Conservation (phyloP, 805 yeast species). For the Zygosaccharomyces gambellarensis region DNA sequence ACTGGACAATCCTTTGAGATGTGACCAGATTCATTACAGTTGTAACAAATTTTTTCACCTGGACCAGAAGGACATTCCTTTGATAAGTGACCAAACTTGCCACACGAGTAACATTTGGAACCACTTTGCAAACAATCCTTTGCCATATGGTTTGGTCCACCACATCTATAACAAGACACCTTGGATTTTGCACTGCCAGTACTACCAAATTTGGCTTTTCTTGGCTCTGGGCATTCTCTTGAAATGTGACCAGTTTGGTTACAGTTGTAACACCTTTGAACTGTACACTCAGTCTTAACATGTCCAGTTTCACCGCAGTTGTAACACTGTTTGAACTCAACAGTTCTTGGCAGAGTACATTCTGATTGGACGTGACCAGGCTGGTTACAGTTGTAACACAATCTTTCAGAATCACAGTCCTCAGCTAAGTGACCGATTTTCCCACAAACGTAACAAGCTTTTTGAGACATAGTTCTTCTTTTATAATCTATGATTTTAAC, state of each 20-base stretch:
- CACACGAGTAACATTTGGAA: constrained; percentile 88
- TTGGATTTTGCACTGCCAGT: constrained; percentile 22
- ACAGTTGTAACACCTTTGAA: constrained; percentile 77
- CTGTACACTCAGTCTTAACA: constrained; percentile 74
- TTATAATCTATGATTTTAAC: not conserved
- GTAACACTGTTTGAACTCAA: constrained; percentile 84
- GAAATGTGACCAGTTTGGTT: constrained; percentile 78
- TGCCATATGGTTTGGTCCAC: constrained; percentile 90
- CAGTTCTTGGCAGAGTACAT: constrained; percentile 84
- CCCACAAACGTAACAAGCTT: constrained; percentile 90
- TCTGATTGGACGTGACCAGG: constrained; percentile 87
- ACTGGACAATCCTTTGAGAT: constrained; percentile 71
- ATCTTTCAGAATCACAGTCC: constrained; percentile 79
- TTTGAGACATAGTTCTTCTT: constrained; percentile 41
- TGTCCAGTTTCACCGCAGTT: constrained; percentile 91
- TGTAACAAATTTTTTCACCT: constrained; percentile 46
- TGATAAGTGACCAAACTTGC: constrained; percentile 83
- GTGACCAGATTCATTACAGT: constrained; percentile 65
- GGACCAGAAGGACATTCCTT: constrained; percentile 67
- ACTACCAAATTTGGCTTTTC: constrained; percentile 20
- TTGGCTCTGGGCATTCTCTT: constrained; percentile 61
- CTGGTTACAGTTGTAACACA: constrained; percentile 88
- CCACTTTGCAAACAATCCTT: constrained; percentile 77
- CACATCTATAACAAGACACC: constrained; percentile 78
- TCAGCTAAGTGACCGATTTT: constrained; percentile 88